Evolutionary conservation across 768 basidiomycete genomes (phyloP).

Genomic region (Vishniacozyma victoriae): DNA sequence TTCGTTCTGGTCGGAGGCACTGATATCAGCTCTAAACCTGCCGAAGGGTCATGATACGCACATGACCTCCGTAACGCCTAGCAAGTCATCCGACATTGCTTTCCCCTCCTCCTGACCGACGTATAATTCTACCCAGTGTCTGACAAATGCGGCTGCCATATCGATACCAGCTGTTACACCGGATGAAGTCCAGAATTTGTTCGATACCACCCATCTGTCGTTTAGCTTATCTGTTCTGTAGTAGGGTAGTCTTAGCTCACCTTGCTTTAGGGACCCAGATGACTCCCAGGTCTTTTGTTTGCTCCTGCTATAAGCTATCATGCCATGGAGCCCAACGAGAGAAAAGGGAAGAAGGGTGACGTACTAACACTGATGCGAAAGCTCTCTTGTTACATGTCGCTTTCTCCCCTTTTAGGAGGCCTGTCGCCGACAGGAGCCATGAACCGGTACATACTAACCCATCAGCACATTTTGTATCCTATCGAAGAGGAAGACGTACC

Average conservation of each 20-base stretch:
- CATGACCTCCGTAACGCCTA: constrained; percentile 13
- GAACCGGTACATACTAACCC: constrained; percentile 22
- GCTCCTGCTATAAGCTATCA: constrained; percentile 3
- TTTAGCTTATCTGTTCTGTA: not conserved
- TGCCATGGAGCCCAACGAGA: not conserved
- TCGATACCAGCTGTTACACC: constrained; percentile 23
- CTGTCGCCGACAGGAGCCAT: constrained; percentile 18
- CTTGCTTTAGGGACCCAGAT: constrained; percentile 18
- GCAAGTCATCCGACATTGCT: not conserved
- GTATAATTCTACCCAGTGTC: not conserved
- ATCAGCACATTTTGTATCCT: too few relatives aligned
- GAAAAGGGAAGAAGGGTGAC: not conserved
- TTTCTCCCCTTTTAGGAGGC: constrained; percentile 10
- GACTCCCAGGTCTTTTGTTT: constrained; percentile 4
- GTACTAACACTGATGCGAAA: constrained; percentile 7
- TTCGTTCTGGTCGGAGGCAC: constrained; percentile 7
- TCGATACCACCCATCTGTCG: constrained; percentile 13
- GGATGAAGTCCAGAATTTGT: constrained; percentile 19
- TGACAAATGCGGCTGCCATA: constrained; percentile 12
- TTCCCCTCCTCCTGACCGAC: not conserved
- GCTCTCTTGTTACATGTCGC: constrained; percentile 24
- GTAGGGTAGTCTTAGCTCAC: constrained; percentile 1
- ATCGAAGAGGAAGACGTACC: too few relatives aligned
- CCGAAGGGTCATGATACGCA: too few relatives aligned
- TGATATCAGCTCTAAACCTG: too few relatives aligned